Percentiles rank a stretch among this genome's conserved stretches.
phyloP scores from a whole-genome alignment of 768 basidiomycete genomes.

The Lactarius psammicola region DNA sequence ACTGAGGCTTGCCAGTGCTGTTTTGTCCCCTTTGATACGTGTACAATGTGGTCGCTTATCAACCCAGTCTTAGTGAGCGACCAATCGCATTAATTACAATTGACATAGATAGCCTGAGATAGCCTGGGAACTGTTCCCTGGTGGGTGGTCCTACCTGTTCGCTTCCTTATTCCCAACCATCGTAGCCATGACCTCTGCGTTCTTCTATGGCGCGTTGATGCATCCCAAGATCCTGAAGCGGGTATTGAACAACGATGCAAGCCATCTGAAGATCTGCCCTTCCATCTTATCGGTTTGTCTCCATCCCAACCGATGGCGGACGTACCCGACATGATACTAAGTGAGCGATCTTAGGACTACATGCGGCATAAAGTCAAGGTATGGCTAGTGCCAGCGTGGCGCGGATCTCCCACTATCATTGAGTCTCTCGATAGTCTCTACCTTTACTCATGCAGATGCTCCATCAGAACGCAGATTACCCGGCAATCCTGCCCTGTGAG shows the following conservation, averaged over 20 bases:
- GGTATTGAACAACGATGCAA: slow-evolving; percentile 72
- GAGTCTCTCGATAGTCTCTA: background rate
- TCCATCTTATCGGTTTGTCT: slow-evolving; percentile 67
- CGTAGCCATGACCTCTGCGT: slow-evolving; percentile 48
- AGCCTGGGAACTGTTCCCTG: background rate
- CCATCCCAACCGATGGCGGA: background rate
- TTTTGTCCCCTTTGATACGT: no score
- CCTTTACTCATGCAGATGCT: background rate
- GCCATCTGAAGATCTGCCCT: slow-evolving; percentile 62
- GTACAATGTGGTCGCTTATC: background rate
- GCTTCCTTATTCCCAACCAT: background rate
- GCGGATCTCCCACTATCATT: background rate
- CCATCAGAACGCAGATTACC: slow-evolving; percentile 70
- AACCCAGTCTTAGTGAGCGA: background rate
- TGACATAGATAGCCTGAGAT: background rate
- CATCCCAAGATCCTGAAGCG: slow-evolving; percentile 78
- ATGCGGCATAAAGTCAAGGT: slow-evolving; percentile 81
- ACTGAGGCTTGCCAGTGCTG: no score
- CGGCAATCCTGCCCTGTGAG: slow-evolving; percentile 67
- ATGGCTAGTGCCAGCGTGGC: slow-evolving; percentile 24
- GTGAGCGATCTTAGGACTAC: slow-evolving; percentile 53
- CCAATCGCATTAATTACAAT: background rate
- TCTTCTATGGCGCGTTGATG: slow-evolving; percentile 90
- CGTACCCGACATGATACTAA: background rate
- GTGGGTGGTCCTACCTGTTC: background rate